These are phyloP conservation scores for Boletellus sp. DNA, from an alignment of 768 basidiomycete genomes.

Conservation along the genomic window DNA sequence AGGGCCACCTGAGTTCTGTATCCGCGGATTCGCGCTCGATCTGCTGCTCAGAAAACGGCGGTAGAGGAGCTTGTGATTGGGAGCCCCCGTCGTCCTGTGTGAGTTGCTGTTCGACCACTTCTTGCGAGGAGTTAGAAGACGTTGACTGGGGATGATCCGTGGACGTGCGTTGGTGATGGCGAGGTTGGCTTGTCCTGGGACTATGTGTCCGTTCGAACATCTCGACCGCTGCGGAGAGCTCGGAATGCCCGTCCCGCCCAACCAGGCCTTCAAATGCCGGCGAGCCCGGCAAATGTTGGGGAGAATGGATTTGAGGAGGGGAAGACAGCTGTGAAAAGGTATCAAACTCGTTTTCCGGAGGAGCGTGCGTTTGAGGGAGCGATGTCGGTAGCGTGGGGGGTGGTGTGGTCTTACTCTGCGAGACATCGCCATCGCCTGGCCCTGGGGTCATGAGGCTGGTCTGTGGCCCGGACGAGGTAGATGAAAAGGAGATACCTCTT, in stretches of 20 bases:
- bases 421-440: background rate
- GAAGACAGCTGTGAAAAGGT: constrained; percentile 23
- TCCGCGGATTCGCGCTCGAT: constrained; percentile 9
- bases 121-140: constrained; percentile 37
- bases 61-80: background rate
- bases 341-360: constrained; percentile 5
- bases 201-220: constrained; percentile 16
- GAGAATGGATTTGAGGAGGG: constrained; percentile 11
- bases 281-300: constrained; percentile 12
- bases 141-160: constrained; percentile 13
- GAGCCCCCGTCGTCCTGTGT: constrained; percentile 34
- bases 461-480: background rate
- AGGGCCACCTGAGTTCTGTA: constrained; percentile 27
- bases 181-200: constrained; percentile 2
- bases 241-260: constrained; percentile 2
- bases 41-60: background rate
- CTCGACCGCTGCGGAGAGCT: constrained; percentile 16
- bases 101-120: constrained; percentile 46
- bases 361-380: background rate
- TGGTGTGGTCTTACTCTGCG: constrained; percentile 1
- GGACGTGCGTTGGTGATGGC: constrained; percentile 8
- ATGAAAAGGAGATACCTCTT: constrained; percentile 17
- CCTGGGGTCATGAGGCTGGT: constrained; percentile 11
- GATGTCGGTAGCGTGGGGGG: background rate
- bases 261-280: constrained; percentile 20